phyloP scores from a whole-genome alignment of 352 stramenopile species.

The Globisporangium perplexum region DNA sequence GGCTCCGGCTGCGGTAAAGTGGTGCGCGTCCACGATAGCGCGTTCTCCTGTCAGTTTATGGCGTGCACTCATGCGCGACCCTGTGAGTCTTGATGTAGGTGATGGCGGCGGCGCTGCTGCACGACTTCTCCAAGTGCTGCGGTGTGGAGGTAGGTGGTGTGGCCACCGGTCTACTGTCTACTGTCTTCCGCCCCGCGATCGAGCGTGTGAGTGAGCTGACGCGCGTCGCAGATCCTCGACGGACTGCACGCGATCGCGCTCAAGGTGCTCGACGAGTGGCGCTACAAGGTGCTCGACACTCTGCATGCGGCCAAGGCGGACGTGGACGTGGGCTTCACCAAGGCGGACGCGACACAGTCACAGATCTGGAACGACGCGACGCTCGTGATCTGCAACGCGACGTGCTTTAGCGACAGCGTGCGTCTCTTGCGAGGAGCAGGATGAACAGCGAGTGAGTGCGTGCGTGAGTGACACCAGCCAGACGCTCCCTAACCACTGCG shows the following conservation, averaged over 20 bases:
- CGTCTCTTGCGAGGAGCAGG: constrained; percentile 1
- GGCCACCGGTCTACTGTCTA: too few species aligned
- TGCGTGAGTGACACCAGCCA: background rate
- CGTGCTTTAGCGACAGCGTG: constrained; percentile 66
- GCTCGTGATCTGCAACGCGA: constrained; percentile 63
- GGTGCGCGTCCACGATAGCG: constrained; percentile 16
- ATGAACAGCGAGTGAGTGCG: background rate
- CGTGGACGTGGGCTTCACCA: constrained; percentile 50
- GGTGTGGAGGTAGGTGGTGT: constrained; percentile 50
- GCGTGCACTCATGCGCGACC: background rate
- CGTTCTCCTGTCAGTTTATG: background rate
- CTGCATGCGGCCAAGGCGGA: constrained; percentile 43
- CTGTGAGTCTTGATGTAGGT: constrained; percentile 17
- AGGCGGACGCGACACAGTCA: constrained; percentile 36
- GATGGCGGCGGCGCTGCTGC: constrained; percentile 49
- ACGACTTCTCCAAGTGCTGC: constrained; percentile 62
- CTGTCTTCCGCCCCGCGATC: background rate
- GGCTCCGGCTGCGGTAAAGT: constrained; percentile 71
- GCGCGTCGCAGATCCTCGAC: constrained; percentile 28
- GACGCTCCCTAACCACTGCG: background rate
- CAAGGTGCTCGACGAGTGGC: constrained; percentile 59
- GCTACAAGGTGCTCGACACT: constrained; percentile 53
- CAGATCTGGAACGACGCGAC: constrained; percentile 55
- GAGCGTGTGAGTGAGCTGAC: background rate
- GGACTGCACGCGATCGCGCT: constrained; percentile 52